These are phyloP conservation scores for Phytopythium kandeliae DNA, from an alignment of 352 stramenopile species.

Conservation along the genomic window DNA sequence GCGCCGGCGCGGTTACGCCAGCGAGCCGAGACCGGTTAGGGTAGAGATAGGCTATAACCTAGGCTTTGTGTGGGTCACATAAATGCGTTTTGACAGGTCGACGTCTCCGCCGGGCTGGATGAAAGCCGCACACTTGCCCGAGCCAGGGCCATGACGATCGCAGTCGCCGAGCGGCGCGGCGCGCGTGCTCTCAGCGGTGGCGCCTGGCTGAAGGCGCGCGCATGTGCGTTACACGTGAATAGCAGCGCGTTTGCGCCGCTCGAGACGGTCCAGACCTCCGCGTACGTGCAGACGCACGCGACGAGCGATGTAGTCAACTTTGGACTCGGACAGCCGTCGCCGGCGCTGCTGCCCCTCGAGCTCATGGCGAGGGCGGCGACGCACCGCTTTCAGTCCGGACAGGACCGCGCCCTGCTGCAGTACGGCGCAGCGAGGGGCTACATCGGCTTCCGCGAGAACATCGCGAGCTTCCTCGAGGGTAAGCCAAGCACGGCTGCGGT, in stretches of 20 bases:
- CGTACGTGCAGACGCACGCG: conserved; percentile 64
- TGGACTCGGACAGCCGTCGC: conserved; percentile 75
- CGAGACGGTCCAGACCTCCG: conserved; percentile 46
- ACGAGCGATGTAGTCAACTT: conserved; percentile 74
- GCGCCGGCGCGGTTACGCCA: conserved; percentile 17
- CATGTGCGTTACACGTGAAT: not conserved
- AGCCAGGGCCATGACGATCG: no score
- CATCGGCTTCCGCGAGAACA: conserved; percentile 51
- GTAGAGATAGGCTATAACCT: not conserved
- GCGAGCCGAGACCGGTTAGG: not conserved
- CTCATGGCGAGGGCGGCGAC: conserved; percentile 45
- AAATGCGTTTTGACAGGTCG: not conserved
- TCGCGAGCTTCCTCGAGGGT: conserved; percentile 59
- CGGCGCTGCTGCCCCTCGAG: conserved; percentile 65
- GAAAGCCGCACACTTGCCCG: no score
- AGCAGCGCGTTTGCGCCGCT: conserved; percentile 8
- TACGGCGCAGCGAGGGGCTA: conserved; percentile 76
- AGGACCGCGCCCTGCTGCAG: conserved; percentile 62
- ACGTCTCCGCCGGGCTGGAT: no score
- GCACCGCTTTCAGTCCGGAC: conserved; percentile 36
- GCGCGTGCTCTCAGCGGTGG: not conserved
- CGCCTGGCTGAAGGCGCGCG: not conserved
- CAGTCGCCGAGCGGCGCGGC: no score
- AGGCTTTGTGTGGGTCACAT: not conserved
- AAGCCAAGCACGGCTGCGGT: no score